Evolutionary conservation across 805 yeast genomes (phyloP).

Genomic region (Pichia pseudocactophila): DNA sequence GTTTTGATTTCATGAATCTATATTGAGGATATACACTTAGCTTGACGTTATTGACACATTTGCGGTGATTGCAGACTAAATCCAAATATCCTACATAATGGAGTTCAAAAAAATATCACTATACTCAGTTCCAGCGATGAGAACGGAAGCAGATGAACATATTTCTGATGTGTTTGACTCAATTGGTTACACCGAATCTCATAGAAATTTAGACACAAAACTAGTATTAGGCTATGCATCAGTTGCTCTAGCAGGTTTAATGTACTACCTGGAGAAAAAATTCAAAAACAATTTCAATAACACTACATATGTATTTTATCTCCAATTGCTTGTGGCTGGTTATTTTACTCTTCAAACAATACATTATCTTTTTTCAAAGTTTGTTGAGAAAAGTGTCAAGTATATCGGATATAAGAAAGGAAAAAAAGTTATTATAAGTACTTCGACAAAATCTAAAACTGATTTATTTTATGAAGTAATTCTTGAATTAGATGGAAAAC

Average conservation of each 20-base stretch:
- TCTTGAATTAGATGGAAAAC: constrained; percentile 22
- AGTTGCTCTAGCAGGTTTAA: constrained; percentile 36
- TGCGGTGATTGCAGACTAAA: too few relatives aligned
- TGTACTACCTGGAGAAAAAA: constrained; percentile 43
- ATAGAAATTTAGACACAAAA: constrained; percentile 36
- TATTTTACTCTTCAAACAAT: constrained; percentile 32
- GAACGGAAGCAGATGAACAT: constrained; percentile 42
- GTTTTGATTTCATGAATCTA: too few relatives aligned
- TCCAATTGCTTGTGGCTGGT: constrained; percentile 28
- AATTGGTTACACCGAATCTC: constrained; percentile 41
- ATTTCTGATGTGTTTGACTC: constrained; percentile 32
- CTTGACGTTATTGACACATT: too few relatives aligned
- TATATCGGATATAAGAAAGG: constrained; percentile 35
- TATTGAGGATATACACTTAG: too few relatives aligned
- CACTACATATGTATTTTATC: constrained; percentile 26
- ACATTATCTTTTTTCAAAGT: constrained; percentile 28
- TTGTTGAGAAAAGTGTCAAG: constrained; percentile 35
- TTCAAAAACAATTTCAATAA: constrained; percentile 34
- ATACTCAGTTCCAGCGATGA: constrained; percentile 40
- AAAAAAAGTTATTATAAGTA: constrained; percentile 31
- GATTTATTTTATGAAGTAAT: constrained; percentile 38
- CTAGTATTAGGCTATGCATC: constrained; percentile 41
- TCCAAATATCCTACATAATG: constrained; percentile 1
- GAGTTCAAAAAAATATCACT: constrained; percentile 22
- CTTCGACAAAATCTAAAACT: constrained; percentile 29